Evolutionary conservation across 352 stramenopile species (phyloP), one percentile per base, ranked within the genome.

Genomic region (Peronospora destructor): DNA sequence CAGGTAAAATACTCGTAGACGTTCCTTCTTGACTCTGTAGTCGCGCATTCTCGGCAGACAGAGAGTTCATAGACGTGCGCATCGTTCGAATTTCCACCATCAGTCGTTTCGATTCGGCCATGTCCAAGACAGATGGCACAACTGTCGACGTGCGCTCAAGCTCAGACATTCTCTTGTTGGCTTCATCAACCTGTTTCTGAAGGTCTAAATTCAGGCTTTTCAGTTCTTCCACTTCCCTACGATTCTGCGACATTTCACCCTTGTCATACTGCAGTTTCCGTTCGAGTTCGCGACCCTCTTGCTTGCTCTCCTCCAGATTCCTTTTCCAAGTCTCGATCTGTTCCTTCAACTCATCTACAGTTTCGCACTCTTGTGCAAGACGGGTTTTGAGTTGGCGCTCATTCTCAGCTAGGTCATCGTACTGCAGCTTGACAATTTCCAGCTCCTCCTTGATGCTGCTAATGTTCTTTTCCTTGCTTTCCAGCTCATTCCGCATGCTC

Each of bases 71-170:
- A 6, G 61, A 73, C 4, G 55, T 49, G 5, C 73, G 71, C 30
- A 89, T 64, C 5, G 71, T 71, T 44, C 84, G 68, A 52, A 85
- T 69, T 49, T 89, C 77, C 21, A 82, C 42, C 50, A 56, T 62
- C 8, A 62, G 46, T n/a, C 64, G 64, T 45, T 66, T 66, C 0
- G 61, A 66, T 37, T 69, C 53, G 26, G 53, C 28, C 19, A 46
- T 23, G n/a, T 64, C 59, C 0, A 50, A 57, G 23, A 45, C 36
- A 14, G 58, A 61, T 4, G 71, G 49, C 10, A 60, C 59, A 9
- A 44, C 67, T 2, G 64, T 73, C 6, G 73, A 80, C 9, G 52
- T 55, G 25, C 64, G 68, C 51, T 85, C 73, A 4, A 86, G 49
- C 19, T 76, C 64, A 0, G 49, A 68, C 0, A 64, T 64, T 37